Base-by-base conservation (phyloP, 2,329 filamentous ascomycete genomes). In the Ophiostoma ulmi region DNA sequence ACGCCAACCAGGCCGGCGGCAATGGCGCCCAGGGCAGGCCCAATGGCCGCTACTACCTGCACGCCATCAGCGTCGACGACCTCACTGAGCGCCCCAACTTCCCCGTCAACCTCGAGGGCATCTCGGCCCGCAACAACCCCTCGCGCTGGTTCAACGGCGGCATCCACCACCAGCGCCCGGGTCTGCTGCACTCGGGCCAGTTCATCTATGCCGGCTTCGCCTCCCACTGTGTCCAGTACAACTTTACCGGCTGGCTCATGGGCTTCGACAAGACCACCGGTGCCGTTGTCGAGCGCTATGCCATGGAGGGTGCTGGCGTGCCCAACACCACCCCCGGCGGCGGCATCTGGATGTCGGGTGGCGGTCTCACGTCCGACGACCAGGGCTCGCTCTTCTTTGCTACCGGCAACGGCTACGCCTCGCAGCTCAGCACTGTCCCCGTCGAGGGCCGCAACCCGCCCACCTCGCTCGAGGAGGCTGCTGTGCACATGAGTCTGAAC, bases 171-270 rank as follows among this genome's bases (percentile, higher is more conserved):
- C 81, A 83, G 72, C 79, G 83, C 5, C 82, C 83, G 1, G 82
- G 78, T 5, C 75, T 84, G n/a, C 75, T 84, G 22, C 81, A 83
- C 61, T 76, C 80, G 10, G 80, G 81, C n/a, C 76, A 83, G 68
- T 83, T 78, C 72, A 78, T 85, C 39, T 84, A 84, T 72, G 82
- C 82, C 13, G 82, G 82, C 3, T 85, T 83, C 73, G 82, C 81
- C 0, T 83, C 81, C n/a, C 82, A 85, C 74, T 85, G 83, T 70
- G 82, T 84, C 10, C 80, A 83, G 73, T 84, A 81, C 75, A 84
- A 84, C 74, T 84, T 83, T 70, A 84, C 83, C 10, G 82, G 83
- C 68, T 83, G 82, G 76, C 78, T 85, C 68, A 80, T 85, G 65
- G 82, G 83, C 13, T 83, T 81, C 76, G 78, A 84, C 73, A 83